Base-by-base conservation (phyloP, 371 early-diverging fungal genomes). In the Mortierella polycephala region DNA sequence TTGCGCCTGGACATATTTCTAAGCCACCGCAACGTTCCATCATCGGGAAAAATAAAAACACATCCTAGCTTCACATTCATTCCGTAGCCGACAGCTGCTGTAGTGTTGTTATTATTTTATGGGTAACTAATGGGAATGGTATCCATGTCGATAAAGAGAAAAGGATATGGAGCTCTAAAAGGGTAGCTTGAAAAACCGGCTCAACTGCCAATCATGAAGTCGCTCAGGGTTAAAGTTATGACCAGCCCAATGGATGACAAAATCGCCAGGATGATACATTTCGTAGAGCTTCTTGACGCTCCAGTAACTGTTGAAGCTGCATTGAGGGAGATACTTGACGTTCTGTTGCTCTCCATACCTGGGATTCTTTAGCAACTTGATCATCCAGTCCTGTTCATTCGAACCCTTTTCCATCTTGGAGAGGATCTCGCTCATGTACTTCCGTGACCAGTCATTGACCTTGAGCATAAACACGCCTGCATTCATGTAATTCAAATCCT, bases 271-370 rank as follows among this genome's bases (percentile, higher is more conserved):
- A 1, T 62, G 66, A 13, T 70, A 67, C 66, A 75, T 70, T 37
- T 47, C 76, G 39, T 66, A 21, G 9, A 59, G 59, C 11, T 40
- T 62, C 59, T 66, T 75, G 45, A 64, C 57, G 0, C 68, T 30
- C 68, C 69, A 74, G 50, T 74, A 68, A 18, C 69, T 69, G 61
- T 75, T 75, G 55, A 69, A 75, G 30, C 66, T 69, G 57, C 75
- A 75, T 55, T 75, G 71, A 5, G 75, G 75, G n/a, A 70, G 53
- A 20, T 67, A 67, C 62, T 70, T 75, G 67, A 75, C 75, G 37
- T 65, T 52, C 4, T 20, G 30, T 1, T 75, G 7, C 11, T 16
- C 23, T 49, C 56, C 23, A 44, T 39, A 74, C 11, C 16, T 40
- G 4, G 61, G 58, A 3, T 53, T 5, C 23, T 62, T 59, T n/a